phyloP scores from a whole-genome alignment of 164 flowering plant species.

The Brasenia schreberi region DNA sequence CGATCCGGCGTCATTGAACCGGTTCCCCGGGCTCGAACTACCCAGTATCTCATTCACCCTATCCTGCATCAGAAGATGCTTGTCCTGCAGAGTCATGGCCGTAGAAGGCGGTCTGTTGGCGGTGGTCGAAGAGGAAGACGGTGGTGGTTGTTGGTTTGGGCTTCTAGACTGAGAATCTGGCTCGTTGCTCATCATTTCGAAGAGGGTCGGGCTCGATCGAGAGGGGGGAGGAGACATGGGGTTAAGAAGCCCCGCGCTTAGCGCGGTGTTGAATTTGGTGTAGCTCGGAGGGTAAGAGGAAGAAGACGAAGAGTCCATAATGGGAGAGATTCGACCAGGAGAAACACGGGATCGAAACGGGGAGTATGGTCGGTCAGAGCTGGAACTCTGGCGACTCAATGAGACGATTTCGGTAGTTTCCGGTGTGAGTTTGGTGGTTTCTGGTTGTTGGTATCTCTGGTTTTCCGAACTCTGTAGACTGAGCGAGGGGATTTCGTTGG shows the following conservation, averaged over 20 bases:
- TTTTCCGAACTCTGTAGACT: background rate
- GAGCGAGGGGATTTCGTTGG: conserved; percentile 2
- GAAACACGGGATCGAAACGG: conserved; percentile 28
- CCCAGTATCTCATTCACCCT: conserved; percentile 44
- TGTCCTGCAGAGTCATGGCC: conserved; percentile 21
- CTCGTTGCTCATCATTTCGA: conserved; percentile 89
- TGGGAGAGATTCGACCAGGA: conserved; percentile 16
- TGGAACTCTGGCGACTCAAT: background rate
- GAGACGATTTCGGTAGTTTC: conserved; percentile 5
- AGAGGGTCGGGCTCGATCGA: conserved; percentile 39
- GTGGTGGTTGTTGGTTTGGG: conserved; percentile 1
- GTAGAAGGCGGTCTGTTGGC: background rate
- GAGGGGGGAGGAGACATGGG: conserved; percentile 65
- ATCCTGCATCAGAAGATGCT: conserved; percentile 37
- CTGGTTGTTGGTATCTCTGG: background rate
- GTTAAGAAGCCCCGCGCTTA: conserved; percentile 77
- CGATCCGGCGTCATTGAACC: conserved; percentile 48
- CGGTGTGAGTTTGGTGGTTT: conserved; percentile 1
- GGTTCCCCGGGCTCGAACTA: conserved; percentile 59
- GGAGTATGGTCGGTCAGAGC: background rate
- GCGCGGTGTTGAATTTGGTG: conserved; percentile 65
- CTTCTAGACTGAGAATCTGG: conserved; percentile 38
- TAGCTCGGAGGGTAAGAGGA: conserved; percentile 38
- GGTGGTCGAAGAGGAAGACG: background rate
- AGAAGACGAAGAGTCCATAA: conserved; percentile 29